Evolutionary conservation across 2,329 filamentous ascomycete genomes (phyloP), one percentile per base, ranked within the genome.

Genomic region (Trichoderma pleuroti): DNA sequence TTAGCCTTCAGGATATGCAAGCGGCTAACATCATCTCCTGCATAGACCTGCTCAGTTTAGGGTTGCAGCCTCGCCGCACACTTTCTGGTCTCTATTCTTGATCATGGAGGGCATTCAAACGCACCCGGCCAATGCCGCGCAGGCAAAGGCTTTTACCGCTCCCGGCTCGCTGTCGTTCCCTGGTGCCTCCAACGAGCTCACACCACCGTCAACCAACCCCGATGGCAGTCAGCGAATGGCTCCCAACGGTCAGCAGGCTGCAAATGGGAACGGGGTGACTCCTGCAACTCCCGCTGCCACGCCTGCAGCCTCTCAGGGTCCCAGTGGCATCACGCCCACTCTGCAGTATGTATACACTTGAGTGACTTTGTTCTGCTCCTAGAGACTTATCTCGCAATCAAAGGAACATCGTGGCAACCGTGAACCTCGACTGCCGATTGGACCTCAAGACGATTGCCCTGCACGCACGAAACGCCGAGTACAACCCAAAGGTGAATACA

Each of bases 401-500:
- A 93, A 97, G 93, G 91, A 98, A 98, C 86, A 97, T 98, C 85
- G 95, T 98, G 83, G 95, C 96, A 76, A 99, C 96, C 76, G 96
- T 98, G 86, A 98, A 98, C 83, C 88, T 98, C 80, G 93, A 97
- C 86, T 98, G 95, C 85, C 94, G 95, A 77, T 86, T 98, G 84
- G 96, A 99, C 81, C 88, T 99, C 76, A 98, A 98, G 92, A 98
- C 96, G 77, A 98, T 99, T 81, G 96, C 96, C 77, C 88, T 98
- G 81, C 96, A 99, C 83, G 96, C 96, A 74, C 91, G 96, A 84
- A 99, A 98, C 82, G 96, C 96, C 74, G 96, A 98, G 87, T 98
- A 98, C 87, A 98, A 97, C 81, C 94, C 94, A 73, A 97, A 98
- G 92, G 93, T 95, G 93, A 84, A 65, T 65, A 59, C 64, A 42